Conservation (phyloP, 1,284 basidiomycete genomes). For the Cerrena zonata region DNA sequence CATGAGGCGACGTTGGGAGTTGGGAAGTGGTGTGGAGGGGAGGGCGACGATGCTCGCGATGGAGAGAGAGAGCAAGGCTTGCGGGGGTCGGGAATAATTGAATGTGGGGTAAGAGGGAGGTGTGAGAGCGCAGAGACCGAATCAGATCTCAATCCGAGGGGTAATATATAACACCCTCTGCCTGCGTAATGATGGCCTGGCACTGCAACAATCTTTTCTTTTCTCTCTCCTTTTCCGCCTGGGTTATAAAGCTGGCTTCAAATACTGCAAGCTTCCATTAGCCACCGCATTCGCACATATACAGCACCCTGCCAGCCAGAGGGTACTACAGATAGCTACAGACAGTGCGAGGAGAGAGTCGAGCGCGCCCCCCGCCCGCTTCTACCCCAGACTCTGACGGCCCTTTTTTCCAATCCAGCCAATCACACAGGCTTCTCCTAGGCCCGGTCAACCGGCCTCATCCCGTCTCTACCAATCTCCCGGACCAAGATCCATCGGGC, state of each 20-base stretch:
- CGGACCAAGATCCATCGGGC: not conserved
- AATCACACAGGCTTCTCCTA: not conserved
- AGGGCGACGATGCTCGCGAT: not conserved
- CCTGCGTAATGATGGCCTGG: not conserved
- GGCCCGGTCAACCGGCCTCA: not conserved
- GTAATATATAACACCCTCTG: constrained; percentile 2
- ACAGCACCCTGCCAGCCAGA: too few relatives aligned
- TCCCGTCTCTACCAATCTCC: not conserved
- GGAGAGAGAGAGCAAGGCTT: constrained; percentile 16
- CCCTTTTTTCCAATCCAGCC: not conserved
- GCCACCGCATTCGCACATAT: too few relatives aligned
- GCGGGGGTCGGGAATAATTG: not conserved
- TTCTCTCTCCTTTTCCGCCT: not conserved
- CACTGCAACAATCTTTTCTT: not conserved
- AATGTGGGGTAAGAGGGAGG: constrained; percentile 7
- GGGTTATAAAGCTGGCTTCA: too few relatives aligned
- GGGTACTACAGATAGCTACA: not conserved
- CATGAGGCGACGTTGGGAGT: not conserved
- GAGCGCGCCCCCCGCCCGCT: not conserved
- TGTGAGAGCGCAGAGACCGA: constrained; percentile 4
- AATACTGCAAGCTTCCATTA: too few relatives aligned
- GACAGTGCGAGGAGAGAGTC: not conserved
- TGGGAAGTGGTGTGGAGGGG: not conserved
- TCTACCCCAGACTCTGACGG: not conserved
- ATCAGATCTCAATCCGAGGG: not conserved